Conservation (phyloP, 1,284 basidiomycete genomes). For the Mycocalia duriaeana region DNA sequence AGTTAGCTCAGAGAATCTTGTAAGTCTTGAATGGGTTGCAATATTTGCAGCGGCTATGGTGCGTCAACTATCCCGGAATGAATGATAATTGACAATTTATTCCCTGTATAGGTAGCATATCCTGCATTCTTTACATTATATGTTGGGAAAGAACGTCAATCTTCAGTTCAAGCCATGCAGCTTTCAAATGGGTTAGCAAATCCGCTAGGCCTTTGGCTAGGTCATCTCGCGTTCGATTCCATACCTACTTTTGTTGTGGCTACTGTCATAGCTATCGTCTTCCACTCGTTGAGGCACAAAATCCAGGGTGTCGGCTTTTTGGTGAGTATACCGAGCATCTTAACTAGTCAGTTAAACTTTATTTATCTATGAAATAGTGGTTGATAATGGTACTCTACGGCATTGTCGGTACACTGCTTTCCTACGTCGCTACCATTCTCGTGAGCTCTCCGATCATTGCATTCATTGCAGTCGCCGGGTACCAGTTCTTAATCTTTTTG, state of each 20-base stretch:
- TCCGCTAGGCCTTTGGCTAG: conserved; percentile 62
- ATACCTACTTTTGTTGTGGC: conserved; percentile 48
- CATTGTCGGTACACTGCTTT: conserved; percentile 49
- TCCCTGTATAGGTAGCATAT: conserved; percentile 42
- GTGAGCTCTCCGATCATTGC: conserved; percentile 55
- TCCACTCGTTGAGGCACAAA: conserved; percentile 23
- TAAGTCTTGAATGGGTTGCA: background rate
- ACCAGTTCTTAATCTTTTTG: conserved; percentile 58
- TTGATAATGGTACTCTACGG: conserved; percentile 58
- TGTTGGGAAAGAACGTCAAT: conserved; percentile 52
- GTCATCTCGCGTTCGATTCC: conserved; percentile 62
- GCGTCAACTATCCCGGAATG: background rate
- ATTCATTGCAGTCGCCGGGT: conserved; percentile 58
- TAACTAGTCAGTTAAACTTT: background rate
- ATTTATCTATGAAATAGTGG: conserved; percentile 44
- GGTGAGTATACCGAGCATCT: background rate
- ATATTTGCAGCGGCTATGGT: background rate
- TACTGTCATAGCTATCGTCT: conserved; percentile 50
- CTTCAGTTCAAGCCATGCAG: conserved; percentile 61
- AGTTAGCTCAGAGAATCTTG: background rate
- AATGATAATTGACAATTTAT: background rate
- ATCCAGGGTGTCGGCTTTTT: background rate
- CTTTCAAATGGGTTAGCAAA: conserved; percentile 62
- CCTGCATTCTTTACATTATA: conserved; percentile 70
- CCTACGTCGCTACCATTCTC: conserved; percentile 51